Evolutionary conservation across 2,329 filamentous ascomycete species (phyloP).

Genomic region (Beauveria brongniartii): DNA sequence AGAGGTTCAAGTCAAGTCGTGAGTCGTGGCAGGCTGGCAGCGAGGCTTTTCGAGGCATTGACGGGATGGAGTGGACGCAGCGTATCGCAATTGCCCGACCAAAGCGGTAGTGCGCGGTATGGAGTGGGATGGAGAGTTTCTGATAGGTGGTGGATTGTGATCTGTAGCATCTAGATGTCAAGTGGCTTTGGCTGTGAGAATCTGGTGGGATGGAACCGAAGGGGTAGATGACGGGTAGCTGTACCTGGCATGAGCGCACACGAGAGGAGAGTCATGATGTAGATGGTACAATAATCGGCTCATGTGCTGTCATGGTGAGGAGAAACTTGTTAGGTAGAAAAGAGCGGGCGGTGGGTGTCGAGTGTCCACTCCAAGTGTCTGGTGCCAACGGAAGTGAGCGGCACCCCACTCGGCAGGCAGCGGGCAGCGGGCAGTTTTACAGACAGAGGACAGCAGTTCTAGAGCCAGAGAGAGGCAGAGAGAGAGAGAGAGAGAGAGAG

Average conservation of each 20-base stretch:
- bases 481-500: background rate
- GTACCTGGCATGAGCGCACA: background rate
- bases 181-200: background rate
- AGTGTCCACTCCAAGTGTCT: background rate
- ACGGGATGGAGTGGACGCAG: background rate
- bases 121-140: background rate
- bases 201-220: background rate
- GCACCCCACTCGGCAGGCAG: background rate
- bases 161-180: background rate
- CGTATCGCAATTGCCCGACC: background rate
- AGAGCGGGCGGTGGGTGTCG: background rate
- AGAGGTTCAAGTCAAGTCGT: too few species aligned
- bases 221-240: background rate
- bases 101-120: too few species aligned
- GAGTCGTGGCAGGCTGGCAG: background rate
- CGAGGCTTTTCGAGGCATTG: background rate
- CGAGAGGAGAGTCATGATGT: background rate
- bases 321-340: too few species aligned
- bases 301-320: background rate
- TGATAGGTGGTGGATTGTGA: slow-evolving; percentile 1
- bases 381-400: background rate
- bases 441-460: too few species aligned
- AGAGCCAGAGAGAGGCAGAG: background rate
- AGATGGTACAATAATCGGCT: background rate
- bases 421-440: background rate